Conservation (phyloP, 2,329 filamentous ascomycete genomes). For the Ascochyta lentis region DNA sequence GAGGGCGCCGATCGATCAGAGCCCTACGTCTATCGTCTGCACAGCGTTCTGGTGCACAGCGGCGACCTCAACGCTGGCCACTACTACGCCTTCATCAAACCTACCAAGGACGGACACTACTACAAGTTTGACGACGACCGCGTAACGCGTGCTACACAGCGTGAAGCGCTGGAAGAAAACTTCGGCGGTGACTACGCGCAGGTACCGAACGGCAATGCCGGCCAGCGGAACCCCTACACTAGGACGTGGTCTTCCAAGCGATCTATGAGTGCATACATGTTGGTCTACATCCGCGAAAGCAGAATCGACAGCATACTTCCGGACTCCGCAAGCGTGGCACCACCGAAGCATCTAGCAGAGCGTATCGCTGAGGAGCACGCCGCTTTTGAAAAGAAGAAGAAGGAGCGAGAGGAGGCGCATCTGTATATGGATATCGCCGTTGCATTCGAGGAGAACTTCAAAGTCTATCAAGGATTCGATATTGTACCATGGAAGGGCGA, state of each 20-base stretch:
- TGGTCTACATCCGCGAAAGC: slow-evolving; percentile 94
- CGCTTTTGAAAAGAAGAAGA: slow-evolving; percentile 75
- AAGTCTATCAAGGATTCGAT: slow-evolving; percentile 82
- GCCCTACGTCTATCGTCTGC: slow-evolving; percentile 88
- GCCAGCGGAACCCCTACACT: slow-evolving; percentile 69
- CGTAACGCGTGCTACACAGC: slow-evolving; percentile 89
- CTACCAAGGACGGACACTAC: slow-evolving; percentile 89
- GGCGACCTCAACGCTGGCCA: slow-evolving; percentile 97
- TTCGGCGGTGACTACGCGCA: slow-evolving; percentile 85
- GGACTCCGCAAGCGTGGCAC: slow-evolving; percentile 76
- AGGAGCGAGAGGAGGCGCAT: slow-evolving; percentile 93
- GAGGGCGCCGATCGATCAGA: slow-evolving; percentile 87
- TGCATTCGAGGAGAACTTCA: slow-evolving; percentile 82
- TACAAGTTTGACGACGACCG: slow-evolving; percentile 98
- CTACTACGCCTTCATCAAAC: slow-evolving; percentile 95
- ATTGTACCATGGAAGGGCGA: slow-evolving; percentile 66
- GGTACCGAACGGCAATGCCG: slow-evolving; percentile 60
- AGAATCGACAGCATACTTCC: slow-evolving; percentile 82
- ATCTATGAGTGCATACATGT: slow-evolving; percentile 93
- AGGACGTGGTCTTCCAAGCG: slow-evolving; percentile 69
- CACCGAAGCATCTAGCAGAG: slow-evolving; percentile 79
- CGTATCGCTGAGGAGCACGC: slow-evolving; percentile 83
- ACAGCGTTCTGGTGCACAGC: slow-evolving; percentile 94
- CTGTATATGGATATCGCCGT: slow-evolving; percentile 87
- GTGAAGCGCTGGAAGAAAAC: slow-evolving; percentile 94